Percentiles rank a stretch among this genome's conserved stretches.
These are phyloP conservation scores for Pythium folliculosum DNA, from an alignment of 352 stramenopile species.

Conservation along the genomic window DNA sequence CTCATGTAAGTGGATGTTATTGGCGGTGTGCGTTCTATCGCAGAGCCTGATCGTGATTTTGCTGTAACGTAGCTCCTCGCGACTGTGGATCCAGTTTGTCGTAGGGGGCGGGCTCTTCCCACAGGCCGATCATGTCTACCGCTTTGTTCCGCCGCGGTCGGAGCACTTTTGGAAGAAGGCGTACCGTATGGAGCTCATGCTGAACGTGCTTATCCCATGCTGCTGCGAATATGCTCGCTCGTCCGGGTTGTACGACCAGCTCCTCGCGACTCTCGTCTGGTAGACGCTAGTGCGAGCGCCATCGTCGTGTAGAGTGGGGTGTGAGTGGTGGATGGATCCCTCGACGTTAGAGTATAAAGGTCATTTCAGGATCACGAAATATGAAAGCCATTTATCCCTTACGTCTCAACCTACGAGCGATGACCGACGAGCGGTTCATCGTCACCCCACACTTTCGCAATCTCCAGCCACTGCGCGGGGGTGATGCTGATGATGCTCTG, in stretches of 20 bases:
- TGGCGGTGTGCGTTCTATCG: neutral
- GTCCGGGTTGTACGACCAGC: conserved; percentile 28
- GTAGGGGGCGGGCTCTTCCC: conserved; percentile 72
- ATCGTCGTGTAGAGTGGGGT: too few relatives aligned
- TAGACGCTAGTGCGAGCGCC: neutral
- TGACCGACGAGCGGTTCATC: conserved; percentile 70
- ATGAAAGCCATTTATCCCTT: neutral
- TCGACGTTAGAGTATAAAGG: neutral
- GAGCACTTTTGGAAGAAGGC: conserved; percentile 75
- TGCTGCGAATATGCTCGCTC: conserved; percentile 62
- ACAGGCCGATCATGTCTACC: conserved; percentile 79
- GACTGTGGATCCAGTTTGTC: conserved; percentile 76
- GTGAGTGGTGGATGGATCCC: too few relatives aligned
- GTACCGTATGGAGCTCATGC: conserved; percentile 83
- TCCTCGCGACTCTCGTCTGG: conserved; percentile 20
- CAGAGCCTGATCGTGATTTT: neutral
- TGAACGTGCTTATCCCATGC: conserved; percentile 75
- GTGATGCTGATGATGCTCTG: conserved; percentile 87
- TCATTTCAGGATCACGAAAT: neutral
- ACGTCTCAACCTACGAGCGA: conserved; percentile 32
- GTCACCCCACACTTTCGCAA: conserved; percentile 39
- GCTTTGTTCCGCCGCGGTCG: conserved; percentile 71
- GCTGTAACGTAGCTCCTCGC: conserved; percentile 47
- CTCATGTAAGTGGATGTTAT: conserved; percentile 53
- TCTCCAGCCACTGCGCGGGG: conserved; percentile 64